Percentiles rank a stretch among this genome's conserved stretches.
These are phyloP conservation scores for Exophiala aquamarina DNA, from an alignment of 2,329 filamentous ascomycete genomes.

Conservation along the genomic window DNA sequence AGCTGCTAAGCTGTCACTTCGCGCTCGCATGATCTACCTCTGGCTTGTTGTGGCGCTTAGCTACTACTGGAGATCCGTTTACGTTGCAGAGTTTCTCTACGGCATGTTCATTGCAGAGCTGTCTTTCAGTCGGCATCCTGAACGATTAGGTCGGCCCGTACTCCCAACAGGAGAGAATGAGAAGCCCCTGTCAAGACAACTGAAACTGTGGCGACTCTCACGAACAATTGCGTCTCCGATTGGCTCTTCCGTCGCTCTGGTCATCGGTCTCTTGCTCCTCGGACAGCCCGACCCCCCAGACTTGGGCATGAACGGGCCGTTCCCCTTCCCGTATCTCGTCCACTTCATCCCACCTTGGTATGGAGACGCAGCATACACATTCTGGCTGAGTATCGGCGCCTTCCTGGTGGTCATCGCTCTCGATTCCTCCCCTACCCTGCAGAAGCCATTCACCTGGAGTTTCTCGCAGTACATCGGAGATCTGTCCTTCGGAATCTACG, in stretches of 20 bases:
- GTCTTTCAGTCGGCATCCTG: conserved; percentile 39
- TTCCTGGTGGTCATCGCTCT: conserved; percentile 42
- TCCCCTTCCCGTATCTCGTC: conserved; percentile 38
- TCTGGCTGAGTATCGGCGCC: conserved; percentile 43
- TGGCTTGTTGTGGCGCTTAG: conserved; percentile 5
- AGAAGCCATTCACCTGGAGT: conserved; percentile 41
- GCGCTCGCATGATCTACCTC: background rate
- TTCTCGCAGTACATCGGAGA: conserved; percentile 48
- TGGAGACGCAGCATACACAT: conserved; percentile 43
- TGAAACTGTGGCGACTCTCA: background rate
- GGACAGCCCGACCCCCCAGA: conserved; percentile 9
- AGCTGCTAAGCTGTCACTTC: conserved; percentile 5
- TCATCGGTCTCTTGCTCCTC: conserved; percentile 10
- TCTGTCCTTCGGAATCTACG: conserved; percentile 48
- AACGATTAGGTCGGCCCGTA: conserved; percentile 22
- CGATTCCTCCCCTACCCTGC: conserved; percentile 41
- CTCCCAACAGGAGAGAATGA: background rate
- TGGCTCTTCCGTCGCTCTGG: background rate
- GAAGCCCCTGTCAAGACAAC: background rate
- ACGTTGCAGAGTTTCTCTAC: conserved; percentile 39
- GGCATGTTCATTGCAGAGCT: conserved; percentile 44
- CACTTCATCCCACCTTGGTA: conserved; percentile 36
- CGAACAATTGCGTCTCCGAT: background rate
- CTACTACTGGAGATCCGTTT: conserved; percentile 8
- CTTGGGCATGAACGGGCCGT: conserved; percentile 1